Evolutionary conservation across 2,329 filamentous ascomycete species (phyloP).

Genomic region (Aspergillus aculeatus): DNA sequence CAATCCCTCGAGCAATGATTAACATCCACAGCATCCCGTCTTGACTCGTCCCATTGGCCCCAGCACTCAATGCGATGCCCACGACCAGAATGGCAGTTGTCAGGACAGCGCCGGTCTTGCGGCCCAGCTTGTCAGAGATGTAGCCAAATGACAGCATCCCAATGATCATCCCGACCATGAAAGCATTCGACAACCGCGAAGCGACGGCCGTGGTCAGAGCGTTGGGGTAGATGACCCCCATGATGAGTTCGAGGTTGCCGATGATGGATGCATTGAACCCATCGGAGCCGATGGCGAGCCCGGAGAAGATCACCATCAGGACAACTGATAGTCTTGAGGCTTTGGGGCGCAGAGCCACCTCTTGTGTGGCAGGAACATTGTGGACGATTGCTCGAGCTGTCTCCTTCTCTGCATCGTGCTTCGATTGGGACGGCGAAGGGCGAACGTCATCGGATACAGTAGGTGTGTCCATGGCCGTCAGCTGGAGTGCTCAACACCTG

Average conservation of each 20-base stretch:
- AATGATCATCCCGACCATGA: constrained; percentile 57
- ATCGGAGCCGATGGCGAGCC: constrained; percentile 37
- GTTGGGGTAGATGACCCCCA: constrained; percentile 29
- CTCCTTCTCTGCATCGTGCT: too few relatives aligned
- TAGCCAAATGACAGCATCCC: constrained; percentile 57
- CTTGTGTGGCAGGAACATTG: background rate
- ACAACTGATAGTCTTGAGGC: constrained; percentile 29
- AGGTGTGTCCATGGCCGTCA: too few relatives aligned
- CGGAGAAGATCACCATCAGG: constrained; percentile 36
- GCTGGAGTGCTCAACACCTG: too few relatives aligned
- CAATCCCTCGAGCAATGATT: constrained; percentile 46
- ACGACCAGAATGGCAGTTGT: constrained; percentile 51
- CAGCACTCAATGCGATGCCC: constrained; percentile 50
- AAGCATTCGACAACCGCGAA: constrained; percentile 55
- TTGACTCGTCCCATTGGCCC: constrained; percentile 41
- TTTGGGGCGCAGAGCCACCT: background rate
- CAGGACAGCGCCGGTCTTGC: constrained; percentile 50
- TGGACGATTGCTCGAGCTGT: too few relatives aligned
- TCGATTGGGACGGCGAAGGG: too few relatives aligned
- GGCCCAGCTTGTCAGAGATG: constrained; percentile 51
- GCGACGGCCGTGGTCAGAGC: constrained; percentile 22
- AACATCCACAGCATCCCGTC: constrained; percentile 39
- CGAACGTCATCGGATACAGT: too few relatives aligned
- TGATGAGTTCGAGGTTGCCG: constrained; percentile 42
- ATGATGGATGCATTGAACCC: constrained; percentile 39